Percentiles rank a stretch among this genome's conserved stretches.
Conservation (phyloP, 129 eudicot species). For the Tagetes erecta region DNA sequence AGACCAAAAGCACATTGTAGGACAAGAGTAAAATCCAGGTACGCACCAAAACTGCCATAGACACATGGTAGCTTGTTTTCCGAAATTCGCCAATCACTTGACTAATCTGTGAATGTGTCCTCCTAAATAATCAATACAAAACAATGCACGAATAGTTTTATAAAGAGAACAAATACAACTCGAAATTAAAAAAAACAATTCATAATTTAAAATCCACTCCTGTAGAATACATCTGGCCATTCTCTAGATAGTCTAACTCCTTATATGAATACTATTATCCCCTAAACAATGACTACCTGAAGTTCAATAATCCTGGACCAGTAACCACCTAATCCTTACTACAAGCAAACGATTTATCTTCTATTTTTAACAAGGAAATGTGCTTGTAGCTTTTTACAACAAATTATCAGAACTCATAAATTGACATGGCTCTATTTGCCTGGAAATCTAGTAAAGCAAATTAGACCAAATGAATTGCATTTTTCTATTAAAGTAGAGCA, state of each 20-base stretch:
- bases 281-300: neutral
- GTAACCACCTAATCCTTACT: neutral
- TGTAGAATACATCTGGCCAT: conserved; percentile 4
- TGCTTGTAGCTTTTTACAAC: conserved; percentile 8
- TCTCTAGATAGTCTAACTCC: neutral
- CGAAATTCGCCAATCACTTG: conserved; percentile 83
- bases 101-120: conserved; percentile 88
- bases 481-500: neutral
- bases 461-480: neutral
- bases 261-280: neutral
- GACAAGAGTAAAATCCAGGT: conserved; percentile 3
- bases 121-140: conserved; percentile 48
- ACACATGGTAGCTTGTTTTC: conserved; percentile 79
- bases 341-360: conserved; percentile 1
- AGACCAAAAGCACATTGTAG: conserved; percentile 5
- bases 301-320: neutral
- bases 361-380: neutral
- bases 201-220: conserved; percentile 1
- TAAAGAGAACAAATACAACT: conserved; percentile 8
- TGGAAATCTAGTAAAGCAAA: neutral
- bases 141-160: neutral
- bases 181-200: neutral
- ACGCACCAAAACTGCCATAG: conserved; percentile 92
- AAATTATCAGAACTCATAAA: neutral
- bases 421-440: neutral